phyloP scores from a whole-genome alignment of 2,329 filamentous ascomycete genomes.

The Neofusicoccum cordaticola region DNA sequence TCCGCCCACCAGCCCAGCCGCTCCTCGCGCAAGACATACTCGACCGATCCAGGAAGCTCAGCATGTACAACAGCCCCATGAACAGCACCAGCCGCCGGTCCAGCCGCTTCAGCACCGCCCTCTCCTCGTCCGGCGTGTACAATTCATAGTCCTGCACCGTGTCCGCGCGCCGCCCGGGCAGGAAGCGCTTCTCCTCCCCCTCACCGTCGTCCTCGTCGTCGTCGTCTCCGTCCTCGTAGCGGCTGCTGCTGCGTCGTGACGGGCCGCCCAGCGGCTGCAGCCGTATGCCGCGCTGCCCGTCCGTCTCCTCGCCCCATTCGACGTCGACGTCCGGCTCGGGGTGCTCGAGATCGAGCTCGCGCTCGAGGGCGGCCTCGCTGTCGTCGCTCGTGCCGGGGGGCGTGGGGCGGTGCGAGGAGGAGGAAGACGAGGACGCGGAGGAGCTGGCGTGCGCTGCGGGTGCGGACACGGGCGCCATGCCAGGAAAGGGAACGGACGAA shows the following conservation, averaged over 20 bases:
- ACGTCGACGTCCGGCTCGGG: not conserved
- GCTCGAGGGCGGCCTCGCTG: not conserved
- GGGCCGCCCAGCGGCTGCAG: not conserved
- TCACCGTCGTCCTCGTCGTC: conserved; percentile 28
- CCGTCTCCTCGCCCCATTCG: not conserved
- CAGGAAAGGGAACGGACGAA: too few relatives aligned
- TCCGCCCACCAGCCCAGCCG: too few relatives aligned
- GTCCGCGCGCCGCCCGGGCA: not conserved
- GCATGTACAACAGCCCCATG: conserved; percentile 76
- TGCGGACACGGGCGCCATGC: not conserved
- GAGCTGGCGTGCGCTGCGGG: not conserved
- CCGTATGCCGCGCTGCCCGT: not conserved
- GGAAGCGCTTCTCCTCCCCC: conserved; percentile 7
- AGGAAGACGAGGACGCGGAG: not conserved
- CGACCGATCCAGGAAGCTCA: conserved; percentile 82
- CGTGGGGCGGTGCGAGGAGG: not conserved
- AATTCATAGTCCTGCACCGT: conserved; percentile 47
- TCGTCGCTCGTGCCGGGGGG: not conserved
- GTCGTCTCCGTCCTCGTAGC: not conserved
- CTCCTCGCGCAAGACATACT: conserved; percentile 50
- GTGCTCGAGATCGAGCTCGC: not conserved
- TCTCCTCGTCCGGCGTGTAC: conserved; percentile 69
- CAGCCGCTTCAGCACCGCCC: conserved; percentile 67
- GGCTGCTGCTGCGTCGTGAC: not conserved
- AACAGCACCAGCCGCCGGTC: conserved; percentile 77